Conservation (phyloP, 2,329 filamentous ascomycete genomes). For the Penicillium glabrum region DNA sequence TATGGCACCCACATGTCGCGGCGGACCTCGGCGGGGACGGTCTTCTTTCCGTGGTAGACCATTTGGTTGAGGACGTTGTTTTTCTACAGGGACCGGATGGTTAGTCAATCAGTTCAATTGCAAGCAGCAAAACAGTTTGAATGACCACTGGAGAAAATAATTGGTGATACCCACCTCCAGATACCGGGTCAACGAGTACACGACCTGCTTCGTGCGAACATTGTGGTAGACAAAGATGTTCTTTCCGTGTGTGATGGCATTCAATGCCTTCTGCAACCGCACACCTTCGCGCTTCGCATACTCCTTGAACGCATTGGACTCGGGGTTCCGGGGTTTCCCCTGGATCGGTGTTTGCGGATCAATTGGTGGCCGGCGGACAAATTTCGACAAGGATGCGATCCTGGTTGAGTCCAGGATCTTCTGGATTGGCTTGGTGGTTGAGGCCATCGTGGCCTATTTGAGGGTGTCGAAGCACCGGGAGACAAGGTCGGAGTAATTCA, state of each 20-base stretch:
- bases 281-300: conserved; percentile 37
- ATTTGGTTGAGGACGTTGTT: conserved; percentile 57
- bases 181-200: conserved; percentile 60
- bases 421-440: conserved; percentile 30
- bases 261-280: conserved; percentile 47
- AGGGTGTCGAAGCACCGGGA: conserved; percentile 13
- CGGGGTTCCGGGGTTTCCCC: conserved; percentile 38
- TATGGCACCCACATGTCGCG: conserved; percentile 65
- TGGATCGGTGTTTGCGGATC: conserved; percentile 40
- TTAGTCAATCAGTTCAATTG: conserved; percentile 6
- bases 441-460: conserved; percentile 37
- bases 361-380: conserved; percentile 37
- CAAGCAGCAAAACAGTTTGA: background rate
- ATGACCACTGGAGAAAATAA: background rate
- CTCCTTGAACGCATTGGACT: conserved; percentile 45
- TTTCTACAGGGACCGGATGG: conserved; percentile 38
- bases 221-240: conserved; percentile 65
- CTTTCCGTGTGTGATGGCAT: conserved; percentile 52
- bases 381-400: conserved; percentile 35
- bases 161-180: conserved; percentile 49
- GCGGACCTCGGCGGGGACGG: conserved; percentile 57
- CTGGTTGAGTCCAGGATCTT: conserved; percentile 42
- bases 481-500: background rate
- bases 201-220: conserved; percentile 62
- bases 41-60: conserved; percentile 64